Evolutionary conservation across 2,329 filamentous ascomycete genomes (phyloP).

Genomic region (Bertia moriformis): DNA sequence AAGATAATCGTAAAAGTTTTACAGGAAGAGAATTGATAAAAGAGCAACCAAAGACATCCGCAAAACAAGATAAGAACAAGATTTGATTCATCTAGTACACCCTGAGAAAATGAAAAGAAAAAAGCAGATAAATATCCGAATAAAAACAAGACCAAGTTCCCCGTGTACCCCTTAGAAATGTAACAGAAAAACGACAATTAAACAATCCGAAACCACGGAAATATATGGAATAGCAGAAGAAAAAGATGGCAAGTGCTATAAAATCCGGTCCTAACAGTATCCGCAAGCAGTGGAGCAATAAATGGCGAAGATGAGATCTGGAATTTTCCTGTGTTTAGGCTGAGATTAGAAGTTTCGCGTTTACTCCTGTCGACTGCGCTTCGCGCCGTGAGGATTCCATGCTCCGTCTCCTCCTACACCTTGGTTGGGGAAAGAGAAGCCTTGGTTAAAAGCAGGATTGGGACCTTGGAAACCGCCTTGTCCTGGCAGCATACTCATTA

Average conservation of each 20-base stretch:
- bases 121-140: not conserved
- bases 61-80: not conserved
- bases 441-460: conserved; percentile 58
- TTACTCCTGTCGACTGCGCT: conserved; percentile 62
- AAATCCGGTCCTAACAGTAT: too few relatives aligned
- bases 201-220: not conserved
- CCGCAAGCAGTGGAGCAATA: too few relatives aligned
- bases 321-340: not conserved
- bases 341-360: not conserved
- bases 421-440: conserved; percentile 48
- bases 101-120: not conserved
- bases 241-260: not conserved
- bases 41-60: not conserved
- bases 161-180: not conserved
- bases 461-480: conserved; percentile 47
- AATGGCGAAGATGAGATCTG: not conserved
- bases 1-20: too few relatives aligned
- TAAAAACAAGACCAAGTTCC: too few relatives aligned
- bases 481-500: conserved; percentile 4
- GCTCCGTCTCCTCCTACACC: conserved; percentile 36
- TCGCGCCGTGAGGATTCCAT: conserved; percentile 71
- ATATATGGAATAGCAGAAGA: not conserved
- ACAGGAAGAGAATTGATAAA: too few relatives aligned
- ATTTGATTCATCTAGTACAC: not conserved
- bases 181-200: not conserved